Evolutionary conservation across 78 protist genomes (phyloP), one percentile per base, ranked within the genome.

Genomic region (Dictyostelium brefeldianum): DNA sequence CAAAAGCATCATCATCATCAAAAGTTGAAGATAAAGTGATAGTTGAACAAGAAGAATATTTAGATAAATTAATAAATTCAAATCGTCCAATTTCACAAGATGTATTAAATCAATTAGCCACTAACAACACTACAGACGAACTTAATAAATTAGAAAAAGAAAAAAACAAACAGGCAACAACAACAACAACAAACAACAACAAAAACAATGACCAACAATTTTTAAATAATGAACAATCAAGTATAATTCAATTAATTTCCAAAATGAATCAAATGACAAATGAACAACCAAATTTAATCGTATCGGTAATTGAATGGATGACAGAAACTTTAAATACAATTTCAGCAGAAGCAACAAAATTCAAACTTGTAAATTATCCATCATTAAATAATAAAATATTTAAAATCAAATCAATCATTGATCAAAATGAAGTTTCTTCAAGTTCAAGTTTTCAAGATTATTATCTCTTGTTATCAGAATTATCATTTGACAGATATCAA

Each of bases 271-370:
- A 50, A 1, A 17, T 7, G 14, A 46, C 54, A 17, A 51, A 1
- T 43, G 18, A 73, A 7, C 18, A 73, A 73, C 79, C 51, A 73
- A 29, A 73, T 6, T 20, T 36, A 29, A 69, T 46, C 1, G 4
- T 46, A 15, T 56, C 81, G 8, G 29, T 85, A 0, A 48, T 85
- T 27, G 92, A 85, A 14, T 85, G 92, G 92, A 46, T 75, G 53
- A 57, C 56, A 14, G 48, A 47, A 4, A 50, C 79, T 4, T 47
- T 73, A 29, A 47, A 73, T 73, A 20, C 31, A 11, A 73, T 73
- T 20, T 46, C 75, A 15, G 15, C 3, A 67, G 75, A 67, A 17
- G 75, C 75, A 31, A 17, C n/a, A 29, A 12, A 15, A 67, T 67
- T 31, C 6, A 67, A 67, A 29, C 17, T 67, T 5, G 22, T 43